These are phyloP conservation scores for Thielaviopsis populi DNA, from an alignment of 2,329 filamentous ascomycete species.

Conservation along the genomic window DNA sequence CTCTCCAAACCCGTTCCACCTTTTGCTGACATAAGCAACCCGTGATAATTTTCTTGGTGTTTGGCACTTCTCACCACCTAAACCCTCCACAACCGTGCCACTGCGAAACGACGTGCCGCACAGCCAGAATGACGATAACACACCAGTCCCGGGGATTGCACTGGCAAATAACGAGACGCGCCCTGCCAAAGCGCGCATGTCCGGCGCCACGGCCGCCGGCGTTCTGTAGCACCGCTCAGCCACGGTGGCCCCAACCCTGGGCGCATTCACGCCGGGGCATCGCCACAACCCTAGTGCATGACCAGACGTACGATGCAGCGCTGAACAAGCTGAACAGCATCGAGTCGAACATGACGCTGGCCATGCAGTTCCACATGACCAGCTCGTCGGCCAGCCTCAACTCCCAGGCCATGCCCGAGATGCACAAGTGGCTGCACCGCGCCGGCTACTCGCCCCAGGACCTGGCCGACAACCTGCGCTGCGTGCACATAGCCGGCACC, in stretches of 20 bases:
- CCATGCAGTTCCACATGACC: constrained; percentile 31
- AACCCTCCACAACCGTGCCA: background rate
- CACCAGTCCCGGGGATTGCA: background rate
- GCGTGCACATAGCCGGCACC: constrained; percentile 78
- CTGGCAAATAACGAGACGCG: background rate
- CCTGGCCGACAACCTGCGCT: constrained; percentile 29
- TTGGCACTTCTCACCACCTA: background rate
- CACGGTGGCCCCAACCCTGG: background rate
- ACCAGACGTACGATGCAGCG: constrained; percentile 45
- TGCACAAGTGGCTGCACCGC: constrained; percentile 59
- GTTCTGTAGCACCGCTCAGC: background rate
- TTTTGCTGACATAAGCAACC: constrained; percentile 13
- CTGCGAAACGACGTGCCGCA: background rate
- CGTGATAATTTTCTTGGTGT: constrained; percentile 11
- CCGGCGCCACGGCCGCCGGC: background rate
- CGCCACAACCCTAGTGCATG: background rate
- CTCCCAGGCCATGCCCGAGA: constrained; percentile 62
- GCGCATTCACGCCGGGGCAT: background rate
- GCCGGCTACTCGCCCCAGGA: constrained; percentile 50
- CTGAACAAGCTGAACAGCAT: constrained; percentile 60
- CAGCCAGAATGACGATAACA: constrained; percentile 1
- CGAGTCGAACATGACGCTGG: constrained; percentile 61
- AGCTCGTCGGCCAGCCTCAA: constrained; percentile 37
- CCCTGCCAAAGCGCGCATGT: background rate
- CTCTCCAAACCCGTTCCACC: background rate